Conservation (phyloP, 306 rosid genomes). For the Gynostemma pentaphyllum region DNA sequence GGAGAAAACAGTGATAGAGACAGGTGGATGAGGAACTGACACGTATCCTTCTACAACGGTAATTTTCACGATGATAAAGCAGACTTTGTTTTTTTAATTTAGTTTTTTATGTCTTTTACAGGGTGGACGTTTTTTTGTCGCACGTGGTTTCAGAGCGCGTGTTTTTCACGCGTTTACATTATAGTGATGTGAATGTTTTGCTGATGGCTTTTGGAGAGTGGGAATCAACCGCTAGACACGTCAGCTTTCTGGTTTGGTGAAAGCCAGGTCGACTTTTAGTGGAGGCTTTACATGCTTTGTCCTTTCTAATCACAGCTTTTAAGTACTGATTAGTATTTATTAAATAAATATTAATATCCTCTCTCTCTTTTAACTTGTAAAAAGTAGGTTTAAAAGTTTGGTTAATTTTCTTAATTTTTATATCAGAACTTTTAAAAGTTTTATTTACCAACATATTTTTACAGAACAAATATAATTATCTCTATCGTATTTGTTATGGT, state of each 20-base stretch:
- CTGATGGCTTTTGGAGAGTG: background rate
- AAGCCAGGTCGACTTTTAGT: background rate
- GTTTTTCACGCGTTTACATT: background rate
- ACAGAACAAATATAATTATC: too few relatives aligned
- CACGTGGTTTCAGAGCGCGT: constrained; percentile 11
- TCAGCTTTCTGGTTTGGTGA: background rate
- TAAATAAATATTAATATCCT: too few relatives aligned
- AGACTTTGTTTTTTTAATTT: background rate
- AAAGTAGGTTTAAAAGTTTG: too few relatives aligned
- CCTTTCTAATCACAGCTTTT: background rate
- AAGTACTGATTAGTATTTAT: background rate
- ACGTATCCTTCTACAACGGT: constrained; percentile 59
- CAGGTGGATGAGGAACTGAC: constrained; percentile 34
- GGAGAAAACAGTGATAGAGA: constrained; percentile 31
- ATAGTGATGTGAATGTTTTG: background rate
- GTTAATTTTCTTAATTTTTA: too few relatives aligned
- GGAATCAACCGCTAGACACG: background rate
- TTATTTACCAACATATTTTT: too few relatives aligned
- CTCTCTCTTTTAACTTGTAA: too few relatives aligned
- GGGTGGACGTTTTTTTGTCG: constrained; percentile 5
- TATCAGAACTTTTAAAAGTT: too few relatives aligned
- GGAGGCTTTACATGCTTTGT: background rate
- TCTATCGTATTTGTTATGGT: too few relatives aligned
- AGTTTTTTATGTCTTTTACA: background rate
- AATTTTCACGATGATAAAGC: constrained; percentile 24